Base-by-base conservation (phyloP, 148 eudicot genomes). In the Rhododendron vialii region DNA sequence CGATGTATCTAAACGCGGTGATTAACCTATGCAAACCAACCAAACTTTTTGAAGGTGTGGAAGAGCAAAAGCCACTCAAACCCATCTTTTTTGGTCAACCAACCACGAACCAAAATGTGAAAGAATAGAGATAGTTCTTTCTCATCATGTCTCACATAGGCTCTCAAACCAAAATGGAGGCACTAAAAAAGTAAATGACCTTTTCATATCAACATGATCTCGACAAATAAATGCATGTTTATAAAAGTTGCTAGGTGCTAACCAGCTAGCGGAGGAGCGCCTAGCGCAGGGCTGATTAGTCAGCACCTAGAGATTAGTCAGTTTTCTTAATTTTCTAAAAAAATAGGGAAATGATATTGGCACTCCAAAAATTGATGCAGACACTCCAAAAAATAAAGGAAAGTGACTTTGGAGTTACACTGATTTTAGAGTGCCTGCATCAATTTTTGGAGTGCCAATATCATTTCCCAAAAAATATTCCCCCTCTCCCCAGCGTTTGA, bases 11-110 rank as follows among this genome's bases (percentile, higher is more conserved):
- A 69, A 28, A 30, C 36, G 24, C 17, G 47, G 2, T 81, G 83
- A 81, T 85, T 83, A 92, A 93, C 94, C 94, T 93, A 94, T 95
- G 90, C 96, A 92, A 98, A 96, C 98, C 96, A 98, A 81, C 98
- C 98, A 12, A 98, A 94, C 30, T 93, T 95, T 86, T 98, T 94
- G 76, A 94, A 98, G 18, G 98, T 93, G 24, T 94, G 97, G 81
- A 98, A 94, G 24, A 95, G 73, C 92, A 98, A 90, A 50, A 88
- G 81, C 85, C 96, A 89, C n/a, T 91, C 91, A 7, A 88, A 80
- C 28, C 91, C 93, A 82, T 88, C 91, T 59, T 85, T 85, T 78
- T 87, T 89, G 7, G 77, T 93, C 87, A 79, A 90, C 86, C 86
- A 94, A 75, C 98, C 99, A 95, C 81, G 80, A 81, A 45, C 89